Evolutionary conservation across 306 rosid species (phyloP).

Genomic region (Castanopsis chinensis): DNA sequence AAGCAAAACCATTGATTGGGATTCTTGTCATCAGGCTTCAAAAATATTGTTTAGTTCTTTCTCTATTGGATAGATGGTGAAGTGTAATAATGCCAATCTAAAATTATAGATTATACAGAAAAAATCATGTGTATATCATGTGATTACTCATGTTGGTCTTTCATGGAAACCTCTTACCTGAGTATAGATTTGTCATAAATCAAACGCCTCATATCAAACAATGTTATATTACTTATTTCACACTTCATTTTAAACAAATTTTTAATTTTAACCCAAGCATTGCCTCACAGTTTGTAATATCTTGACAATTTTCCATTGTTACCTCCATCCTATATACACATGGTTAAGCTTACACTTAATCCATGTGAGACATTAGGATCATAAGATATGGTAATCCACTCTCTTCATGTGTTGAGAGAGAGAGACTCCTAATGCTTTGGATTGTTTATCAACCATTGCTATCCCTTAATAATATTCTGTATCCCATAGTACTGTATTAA

Average conservation of each 20-base stretch:
- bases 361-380: too few relatives aligned
- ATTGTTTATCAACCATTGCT: not conserved
- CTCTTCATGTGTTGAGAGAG: not conserved
- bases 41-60: too few relatives aligned
- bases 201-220: not conserved
- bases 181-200: too few relatives aligned
- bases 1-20: too few relatives aligned
- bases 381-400: not conserved
- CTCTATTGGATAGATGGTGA: fast-evolving
- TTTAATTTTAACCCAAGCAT: not conserved
- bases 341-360: too few relatives aligned
- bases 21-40: fast-evolving
- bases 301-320: not conserved
- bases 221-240: not conserved
- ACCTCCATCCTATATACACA: not conserved
- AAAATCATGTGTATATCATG: too few relatives aligned
- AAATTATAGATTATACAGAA: too few relatives aligned
- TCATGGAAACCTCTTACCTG: too few relatives aligned
- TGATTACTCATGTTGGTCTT: too few relatives aligned
- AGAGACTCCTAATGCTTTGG: not conserved
- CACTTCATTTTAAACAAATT: not conserved
- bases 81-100: too few relatives aligned
- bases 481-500: too few relatives aligned
- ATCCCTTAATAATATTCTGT: not conserved
- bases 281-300: not conserved